phyloP scores from a whole-genome alignment of 2,329 filamentous ascomycete genomes.

The Sporothrix mexicana region DNA sequence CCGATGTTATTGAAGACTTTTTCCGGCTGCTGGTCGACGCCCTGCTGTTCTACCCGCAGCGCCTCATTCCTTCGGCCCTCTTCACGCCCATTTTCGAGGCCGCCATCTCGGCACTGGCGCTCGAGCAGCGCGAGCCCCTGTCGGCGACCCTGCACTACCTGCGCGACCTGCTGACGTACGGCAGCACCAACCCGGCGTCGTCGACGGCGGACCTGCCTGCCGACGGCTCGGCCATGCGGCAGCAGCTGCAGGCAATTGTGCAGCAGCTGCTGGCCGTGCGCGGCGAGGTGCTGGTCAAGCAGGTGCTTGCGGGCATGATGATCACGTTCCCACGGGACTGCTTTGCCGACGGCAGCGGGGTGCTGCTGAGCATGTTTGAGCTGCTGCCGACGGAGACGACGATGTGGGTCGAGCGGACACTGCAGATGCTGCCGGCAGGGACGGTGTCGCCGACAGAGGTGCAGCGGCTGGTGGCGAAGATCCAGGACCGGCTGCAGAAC shows the following conservation, averaged over 20 bases:
- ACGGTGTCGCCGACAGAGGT: conserved; percentile 81
- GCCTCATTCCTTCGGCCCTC: conserved; percentile 78
- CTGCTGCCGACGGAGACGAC: conserved; percentile 80
- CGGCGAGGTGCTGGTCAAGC: conserved; percentile 81
- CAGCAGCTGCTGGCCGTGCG: conserved; percentile 72
- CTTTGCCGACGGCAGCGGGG: conserved; percentile 91
- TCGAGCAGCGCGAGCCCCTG: conserved; percentile 91
- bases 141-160: conserved; percentile 92
- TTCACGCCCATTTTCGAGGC: conserved; percentile 86
- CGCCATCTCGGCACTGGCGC: conserved; percentile 80
- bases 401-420: conserved; percentile 80
- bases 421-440: conserved; percentile 81
- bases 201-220: conserved; percentile 45
- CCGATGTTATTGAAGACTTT: conserved; percentile 91
- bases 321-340: conserved; percentile 96
- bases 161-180: conserved; percentile 88
- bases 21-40: conserved; percentile 93
- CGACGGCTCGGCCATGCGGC: conserved; percentile 36
- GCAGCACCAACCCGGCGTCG: conserved; percentile 72
- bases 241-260: conserved; percentile 74
- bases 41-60: conserved; percentile 87
- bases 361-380: conserved; percentile 89
- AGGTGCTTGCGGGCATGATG: conserved; percentile 97
- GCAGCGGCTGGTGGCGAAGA: conserved; percentile 78
- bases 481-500: conserved; percentile 66